Evolutionary conservation across 148 eudicot genomes (phyloP), one percentile per base, ranked within the genome.

Genomic region (Chenopodium suecicum): DNA sequence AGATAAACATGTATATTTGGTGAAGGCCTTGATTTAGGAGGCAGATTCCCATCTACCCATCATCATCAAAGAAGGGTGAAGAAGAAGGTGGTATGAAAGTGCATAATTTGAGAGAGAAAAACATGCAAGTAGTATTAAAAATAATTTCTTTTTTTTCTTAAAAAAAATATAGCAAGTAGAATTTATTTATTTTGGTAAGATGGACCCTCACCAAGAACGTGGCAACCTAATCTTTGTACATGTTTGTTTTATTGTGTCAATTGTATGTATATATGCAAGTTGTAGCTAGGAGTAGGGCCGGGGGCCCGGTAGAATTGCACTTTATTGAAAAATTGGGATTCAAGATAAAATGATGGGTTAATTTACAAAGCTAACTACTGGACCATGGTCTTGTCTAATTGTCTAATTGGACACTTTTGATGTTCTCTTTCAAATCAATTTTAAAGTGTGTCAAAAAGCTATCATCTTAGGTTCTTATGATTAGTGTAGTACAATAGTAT

Each of bases 1-100:
- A 73, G 78, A 81, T 81, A 74, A 81, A 64, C 78, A 81, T 74
- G 65, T 10, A 50, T 16, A 1, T 62, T 80, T 62, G 83, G 83
- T 73, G 78, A 74, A 23, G 23, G 72, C 65, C 78, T 74, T 41
- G 37, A 46, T 63, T 5, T 23, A 47, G 68, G n/a, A 60, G 72
- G 13, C 29, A 74, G 32, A 54, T 44, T 74, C 78, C 16, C 65
- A 60, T 67, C 83, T 74, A 68, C 41, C 78, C 27, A 64, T 81
- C 83, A 64, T 74, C 41, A 64, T 81, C 78, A 81, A 44, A 5
- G 70, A 80, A 80, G 70, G 62, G 70, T 79, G 75, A 50, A 47
- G 11, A 60, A 66, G 80, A 78, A 70, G 75, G 64, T 31, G 67
- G 0, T 11, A 66, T 27, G 70, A 67, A 29, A 4, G 41, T 19